Percentiles rank a stretch among this genome's conserved stretches.
Evolutionary conservation across 31 red algal genomes (phyloP).

Genomic region (Bonnemaisonia californica): DNA sequence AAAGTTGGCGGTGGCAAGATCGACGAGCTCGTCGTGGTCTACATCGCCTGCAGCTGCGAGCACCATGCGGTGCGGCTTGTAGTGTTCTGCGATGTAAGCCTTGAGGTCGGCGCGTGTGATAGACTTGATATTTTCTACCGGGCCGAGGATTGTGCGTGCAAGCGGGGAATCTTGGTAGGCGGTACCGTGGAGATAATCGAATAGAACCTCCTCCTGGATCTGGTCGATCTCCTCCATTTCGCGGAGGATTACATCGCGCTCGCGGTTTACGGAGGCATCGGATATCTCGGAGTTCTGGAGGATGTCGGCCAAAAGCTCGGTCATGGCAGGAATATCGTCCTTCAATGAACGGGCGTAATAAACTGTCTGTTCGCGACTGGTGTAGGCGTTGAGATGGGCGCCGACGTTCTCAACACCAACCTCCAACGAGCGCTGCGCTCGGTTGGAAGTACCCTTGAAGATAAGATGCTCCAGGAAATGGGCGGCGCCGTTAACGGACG

Average conservation of each 20-base stretch:
- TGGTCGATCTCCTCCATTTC: conserved; percentile 96
- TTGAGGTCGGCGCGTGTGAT: conserved; percentile 77
- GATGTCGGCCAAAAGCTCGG: conserved; percentile 90
- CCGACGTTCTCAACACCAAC: conserved; percentile 93
- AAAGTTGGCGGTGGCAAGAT: conserved; percentile 86
- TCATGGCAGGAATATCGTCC: conserved; percentile 77
- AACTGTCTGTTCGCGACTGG: conserved; percentile 96
- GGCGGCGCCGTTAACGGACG: conserved; percentile 86
- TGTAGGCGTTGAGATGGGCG: conserved; percentile 99
- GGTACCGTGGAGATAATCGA: conserved; percentile 93
- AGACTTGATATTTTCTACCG: conserved; percentile 90
- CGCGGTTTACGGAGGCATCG: conserved; percentile 90
- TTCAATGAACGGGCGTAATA: conserved; percentile 89
- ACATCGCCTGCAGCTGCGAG: conserved; percentile 93
- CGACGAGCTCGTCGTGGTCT: conserved; percentile 82
- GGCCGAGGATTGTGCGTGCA: conserved; percentile 89
- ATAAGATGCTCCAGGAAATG: conserved; percentile 99
- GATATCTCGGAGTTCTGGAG: conserved; percentile 90
- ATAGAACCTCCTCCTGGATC: conserved; percentile 93
- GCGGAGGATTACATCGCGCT: conserved; percentile 93
- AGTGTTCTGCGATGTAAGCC: conserved; percentile 88
- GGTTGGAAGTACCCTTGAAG: conserved; percentile 95
- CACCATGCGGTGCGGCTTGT: conserved; percentile 98
- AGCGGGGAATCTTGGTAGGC: conserved; percentile 96
- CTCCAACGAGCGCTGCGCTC: conserved; percentile 81